Base-by-base conservation (phyloP, 2,329 filamentous ascomycete genomes). In the Trichoderma hamatum region DNA sequence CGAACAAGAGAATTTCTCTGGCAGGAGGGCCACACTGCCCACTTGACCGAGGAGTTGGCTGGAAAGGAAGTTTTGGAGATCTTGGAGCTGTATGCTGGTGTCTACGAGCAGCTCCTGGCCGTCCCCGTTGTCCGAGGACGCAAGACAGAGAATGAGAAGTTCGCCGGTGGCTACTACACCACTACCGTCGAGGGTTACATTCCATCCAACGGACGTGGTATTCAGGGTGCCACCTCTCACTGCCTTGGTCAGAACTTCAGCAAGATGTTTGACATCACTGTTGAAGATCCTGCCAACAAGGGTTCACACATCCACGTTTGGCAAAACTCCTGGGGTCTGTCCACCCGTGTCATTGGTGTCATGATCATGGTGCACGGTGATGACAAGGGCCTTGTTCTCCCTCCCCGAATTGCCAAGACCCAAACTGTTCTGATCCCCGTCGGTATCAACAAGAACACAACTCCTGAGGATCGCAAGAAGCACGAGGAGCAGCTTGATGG, bases 321-420 rank as follows among this genome's bases (percentile, higher is more conserved):
- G 94, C 96, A 99, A 81, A 99, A 99, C 85, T 97, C 94, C 16
- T 99, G 96, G 96, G 96, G 96, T 82, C 88, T 99, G 71, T 98
- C 95, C 1, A 99, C 96, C 67, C 93, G 96, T 78, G 93, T 95
- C 69, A 97, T 99, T 73, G 96, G 96, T 83, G 94, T 98, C 79
- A 98, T 98, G 95, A 92, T 97, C 76, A 96, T 99, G 89, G 94
- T 97, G 71, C 96, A 99, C 82, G 91, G 94, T 76, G 96, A 99
- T 79, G 92, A 99, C 83, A 95, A 95, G 81, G 96, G 96, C 72
- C 86, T 99, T 21, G 94, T 98, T 71, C 89, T 98, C 64, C 96
- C 96, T 78, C 96, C 96, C 51, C 89, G 94, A 68, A 92, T 98
- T 64, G 90, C 94, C 72, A 93, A 95, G 82, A 85, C 90, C 72